Evolutionary conservation across 768 basidiomycete genomes (phyloP).

Genomic region (Mycena galericulata): DNA sequence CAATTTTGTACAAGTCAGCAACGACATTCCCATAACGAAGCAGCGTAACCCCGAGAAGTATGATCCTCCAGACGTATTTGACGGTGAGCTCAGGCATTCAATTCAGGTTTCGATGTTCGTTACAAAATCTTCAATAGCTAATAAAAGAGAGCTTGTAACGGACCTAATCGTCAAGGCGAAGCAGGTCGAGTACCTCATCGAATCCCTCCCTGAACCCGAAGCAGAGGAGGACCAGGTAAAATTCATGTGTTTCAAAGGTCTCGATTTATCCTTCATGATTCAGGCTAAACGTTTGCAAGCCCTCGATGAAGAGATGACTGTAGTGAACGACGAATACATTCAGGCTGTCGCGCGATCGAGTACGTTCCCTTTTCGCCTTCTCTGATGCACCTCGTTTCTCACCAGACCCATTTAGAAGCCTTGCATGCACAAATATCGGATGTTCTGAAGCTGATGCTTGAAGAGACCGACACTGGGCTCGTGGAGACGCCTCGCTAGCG

Average conservation of each 20-base stretch:
- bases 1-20: slow-evolving; percentile 82
- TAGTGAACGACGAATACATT: slow-evolving; percentile 82
- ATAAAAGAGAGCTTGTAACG: slow-evolving; percentile 84
- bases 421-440: slow-evolving; percentile 72
- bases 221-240: slow-evolving; percentile 64
- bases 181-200: slow-evolving; percentile 87
- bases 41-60: slow-evolving; percentile 3
- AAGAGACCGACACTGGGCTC: slow-evolving; percentile 57
- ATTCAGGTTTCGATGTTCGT: not conserved
- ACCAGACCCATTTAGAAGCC: slow-evolving; percentile 53
- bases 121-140: slow-evolving; percentile 62
- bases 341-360: slow-evolving; percentile 81
- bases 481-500: too few relatives aligned
- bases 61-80: not conserved
- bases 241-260: too few relatives aligned
- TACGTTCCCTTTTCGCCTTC: slow-evolving; percentile 55
- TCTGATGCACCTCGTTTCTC: not conserved
- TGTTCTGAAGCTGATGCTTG: slow-evolving; percentile 68
- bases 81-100: not conserved
- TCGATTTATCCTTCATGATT: not conserved
- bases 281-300: slow-evolving; percentile 75
- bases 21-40: slow-evolving; percentile 65
- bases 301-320: slow-evolving; percentile 77
- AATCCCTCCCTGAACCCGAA: slow-evolving; percentile 82
- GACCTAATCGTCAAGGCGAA: slow-evolving; percentile 90